phyloP scores from a whole-genome alignment of 345 rosid genomes.

The Draba incana region DNA sequence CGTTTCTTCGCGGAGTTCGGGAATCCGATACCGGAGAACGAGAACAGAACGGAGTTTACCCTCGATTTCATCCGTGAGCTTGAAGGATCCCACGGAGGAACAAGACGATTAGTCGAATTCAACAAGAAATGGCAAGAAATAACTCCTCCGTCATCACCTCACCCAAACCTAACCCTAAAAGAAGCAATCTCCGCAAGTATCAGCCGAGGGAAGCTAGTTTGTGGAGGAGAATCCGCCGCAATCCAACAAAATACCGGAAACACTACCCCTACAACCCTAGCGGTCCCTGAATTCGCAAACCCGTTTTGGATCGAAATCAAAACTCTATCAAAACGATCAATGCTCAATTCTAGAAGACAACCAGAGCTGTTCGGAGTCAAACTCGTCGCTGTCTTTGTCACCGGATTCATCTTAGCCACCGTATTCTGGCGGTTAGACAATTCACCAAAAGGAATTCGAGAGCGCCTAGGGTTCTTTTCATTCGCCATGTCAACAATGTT shows the following conservation, averaged over 20 bases:
- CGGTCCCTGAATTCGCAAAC: slow-evolving; percentile 84
- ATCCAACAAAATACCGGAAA: neutral
- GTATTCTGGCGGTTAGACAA: slow-evolving; percentile 83
- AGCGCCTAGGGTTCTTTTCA: slow-evolving; percentile 89
- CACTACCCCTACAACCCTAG: slow-evolving; percentile 39
- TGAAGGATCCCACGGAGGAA: slow-evolving; percentile 83
- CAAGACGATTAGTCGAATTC: slow-evolving; percentile 77
- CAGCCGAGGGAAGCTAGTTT: slow-evolving; percentile 80
- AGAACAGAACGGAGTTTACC: slow-evolving; percentile 85
- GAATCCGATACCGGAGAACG: slow-evolving; percentile 80
- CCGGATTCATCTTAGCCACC: slow-evolving; percentile 94
- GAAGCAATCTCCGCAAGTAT: slow-evolving; percentile 95
- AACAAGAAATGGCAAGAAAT: slow-evolving; percentile 74
- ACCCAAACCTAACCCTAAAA: slow-evolving; percentile 61
- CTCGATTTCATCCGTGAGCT: slow-evolving; percentile 85
- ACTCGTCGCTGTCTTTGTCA: slow-evolving; percentile 72
- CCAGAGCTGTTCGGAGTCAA: slow-evolving; percentile 84
- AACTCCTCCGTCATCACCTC: slow-evolving; percentile 40
- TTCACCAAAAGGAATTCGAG: slow-evolving; percentile 91
- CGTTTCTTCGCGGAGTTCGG: slow-evolving; percentile 77
- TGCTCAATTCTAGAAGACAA: slow-evolving; percentile 65
- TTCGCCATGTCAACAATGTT: slow-evolving; percentile 98
- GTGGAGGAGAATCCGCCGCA: slow-evolving; percentile 43
- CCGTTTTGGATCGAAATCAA: slow-evolving; percentile 84
- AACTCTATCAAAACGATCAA: slow-evolving; percentile 66